Evolutionary conservation across 2,329 filamentous ascomycete species (phyloP), one percentile per base, ranked within the genome.

Genomic region (Drechslerella coelobrocha): DNA sequence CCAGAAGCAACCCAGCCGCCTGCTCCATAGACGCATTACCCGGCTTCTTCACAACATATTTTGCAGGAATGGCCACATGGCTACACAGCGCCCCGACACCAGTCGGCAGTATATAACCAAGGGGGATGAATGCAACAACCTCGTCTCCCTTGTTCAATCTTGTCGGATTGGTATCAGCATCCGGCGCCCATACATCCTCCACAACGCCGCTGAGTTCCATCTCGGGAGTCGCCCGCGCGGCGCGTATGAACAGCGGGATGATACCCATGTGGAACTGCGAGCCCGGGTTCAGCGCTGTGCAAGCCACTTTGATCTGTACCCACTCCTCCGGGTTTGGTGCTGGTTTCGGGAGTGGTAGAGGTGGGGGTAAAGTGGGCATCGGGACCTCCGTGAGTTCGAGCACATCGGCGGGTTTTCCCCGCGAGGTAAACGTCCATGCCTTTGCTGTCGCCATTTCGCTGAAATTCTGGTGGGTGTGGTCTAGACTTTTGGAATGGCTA

Each of bases 231-330:
- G 63, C 81, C 2, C 68, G 77, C 53, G 72, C 75, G 72, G 73
- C 74, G 72, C 81, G 79, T 71, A 77, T 77, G 50, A 78, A 77
- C 60, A 73, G 77, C 57, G 81, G 81, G 34, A 81, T 72, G 2
- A 82, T 75, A n/a, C 77, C 76, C 77, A 81, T 79, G 17, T 80
- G 77, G 48, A 81, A 78, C 34, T 79, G 78, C 59, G 80, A 79
- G 29, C 81, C 81, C 2, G 80, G 80, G 68, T 83, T 83, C 62
- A 83, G 80, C 12, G 79, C 80, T 2, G 79, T 80, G 60, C 81
- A 80, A 59, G 79, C 77, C n/a, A 80, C 75, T 53, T 77, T 79
- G 61, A 83, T 74, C 27, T 81, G 73, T 27, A 83, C 37, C 51
- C 51, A 54, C 29, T 54, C 51, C 17, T 54, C 51, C 23, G 51